Evolutionary conservation across 208 protist genomes (phyloP).

Genomic region (Wallacemonas rigidus): DNA sequence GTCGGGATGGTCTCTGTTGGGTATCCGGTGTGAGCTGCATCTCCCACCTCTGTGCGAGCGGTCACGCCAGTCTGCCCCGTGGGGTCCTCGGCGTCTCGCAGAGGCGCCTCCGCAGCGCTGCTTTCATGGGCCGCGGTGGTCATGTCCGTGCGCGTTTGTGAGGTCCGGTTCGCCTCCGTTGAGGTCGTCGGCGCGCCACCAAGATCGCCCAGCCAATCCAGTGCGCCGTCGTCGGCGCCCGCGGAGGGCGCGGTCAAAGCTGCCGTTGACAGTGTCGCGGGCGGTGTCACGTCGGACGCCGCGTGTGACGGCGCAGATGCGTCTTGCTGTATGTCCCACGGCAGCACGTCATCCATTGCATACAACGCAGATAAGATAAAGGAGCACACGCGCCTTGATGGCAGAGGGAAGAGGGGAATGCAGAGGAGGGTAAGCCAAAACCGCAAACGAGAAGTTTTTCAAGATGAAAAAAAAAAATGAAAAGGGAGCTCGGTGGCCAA

Average conservation of each 20-base stretch:
- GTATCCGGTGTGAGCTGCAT: too few species aligned
- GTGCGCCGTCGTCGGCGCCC: not conserved
- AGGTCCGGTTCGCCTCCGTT: not conserved
- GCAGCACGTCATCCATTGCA: slow-evolving; percentile 11
- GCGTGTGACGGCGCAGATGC: not conserved
- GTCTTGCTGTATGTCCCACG: slow-evolving; percentile 11
- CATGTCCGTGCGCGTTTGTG: too few species aligned
- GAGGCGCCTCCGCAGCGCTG: too few species aligned
- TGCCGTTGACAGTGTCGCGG: too few species aligned
- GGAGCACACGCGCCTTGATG: not conserved
- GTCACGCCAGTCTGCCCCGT: too few species aligned
- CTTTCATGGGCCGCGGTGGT: too few species aligned
- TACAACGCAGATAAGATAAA: not conserved
- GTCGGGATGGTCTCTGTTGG: not conserved
- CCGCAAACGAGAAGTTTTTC: too few species aligned
- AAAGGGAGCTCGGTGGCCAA: too few species aligned
- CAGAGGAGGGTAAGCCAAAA: not conserved
- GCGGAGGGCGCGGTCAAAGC: not conserved
- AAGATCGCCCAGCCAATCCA: slow-evolving; percentile 9
- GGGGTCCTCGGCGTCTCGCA: too few species aligned
- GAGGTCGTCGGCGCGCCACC: not conserved
- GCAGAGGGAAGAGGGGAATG: slow-evolving; percentile 1
- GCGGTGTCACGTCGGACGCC: not conserved
- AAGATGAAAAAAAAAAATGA: too few species aligned
- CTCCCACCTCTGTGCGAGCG: too few species aligned